Evolutionary conservation across 2,329 filamentous ascomycete genomes (phyloP).

Genomic region (Boeremia lycopersici): DNA sequence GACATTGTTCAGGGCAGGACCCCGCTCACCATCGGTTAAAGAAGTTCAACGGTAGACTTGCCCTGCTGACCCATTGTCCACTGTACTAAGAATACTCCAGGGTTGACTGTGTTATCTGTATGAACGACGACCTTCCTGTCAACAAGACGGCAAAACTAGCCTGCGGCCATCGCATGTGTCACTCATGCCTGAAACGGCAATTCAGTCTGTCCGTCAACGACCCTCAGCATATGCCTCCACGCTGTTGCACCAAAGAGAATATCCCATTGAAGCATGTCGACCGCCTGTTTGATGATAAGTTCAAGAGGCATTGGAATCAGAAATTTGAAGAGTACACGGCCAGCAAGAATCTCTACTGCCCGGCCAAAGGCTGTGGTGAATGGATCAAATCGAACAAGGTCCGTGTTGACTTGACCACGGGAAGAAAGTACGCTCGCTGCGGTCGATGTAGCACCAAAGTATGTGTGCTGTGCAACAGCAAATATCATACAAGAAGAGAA

Average conservation of each 20-base stretch:
- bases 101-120: constrained; percentile 74
- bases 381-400: constrained; percentile 79
- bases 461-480: constrained; percentile 74
- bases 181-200: constrained; percentile 72
- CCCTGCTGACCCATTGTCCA: neutral
- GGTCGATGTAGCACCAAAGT: constrained; percentile 74
- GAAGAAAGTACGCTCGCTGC: constrained; percentile 72
- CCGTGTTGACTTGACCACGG: constrained; percentile 56
- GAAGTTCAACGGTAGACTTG: constrained; percentile 31
- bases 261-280: constrained; percentile 81
- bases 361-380: constrained; percentile 72
- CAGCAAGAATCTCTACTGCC: constrained; percentile 78
- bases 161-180: constrained; percentile 83
- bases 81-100: constrained; percentile 49
- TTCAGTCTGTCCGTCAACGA: constrained; percentile 80
- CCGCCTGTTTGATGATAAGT: constrained; percentile 71
- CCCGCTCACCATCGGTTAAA: constrained; percentile 33
- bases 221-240: constrained; percentile 81
- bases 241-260: constrained; percentile 74
- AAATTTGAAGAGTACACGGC: constrained; percentile 80
- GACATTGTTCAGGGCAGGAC: constrained; percentile 37
- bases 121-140: constrained; percentile 68
- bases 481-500: constrained; percentile 69
- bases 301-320: constrained; percentile 80
- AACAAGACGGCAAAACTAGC: constrained; percentile 71